These are phyloP conservation scores for Parafenestella ontariensis DNA, from an alignment of 2,329 filamentous ascomycete species.

Conservation along the genomic window DNA sequence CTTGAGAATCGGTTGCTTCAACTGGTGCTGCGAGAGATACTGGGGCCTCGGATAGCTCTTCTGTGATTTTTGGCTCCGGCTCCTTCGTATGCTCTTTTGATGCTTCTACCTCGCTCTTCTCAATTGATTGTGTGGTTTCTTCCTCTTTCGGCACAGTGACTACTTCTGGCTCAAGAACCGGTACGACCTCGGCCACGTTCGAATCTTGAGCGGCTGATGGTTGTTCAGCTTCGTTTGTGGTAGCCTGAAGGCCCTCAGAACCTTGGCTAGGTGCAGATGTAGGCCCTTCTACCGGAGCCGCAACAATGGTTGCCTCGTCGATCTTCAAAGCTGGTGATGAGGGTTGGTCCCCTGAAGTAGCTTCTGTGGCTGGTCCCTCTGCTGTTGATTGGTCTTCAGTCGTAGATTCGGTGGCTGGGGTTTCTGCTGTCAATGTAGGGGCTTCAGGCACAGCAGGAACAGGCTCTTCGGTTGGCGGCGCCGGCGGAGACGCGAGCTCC, in stretches of 20 bases:
- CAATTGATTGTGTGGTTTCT: slow-evolving; percentile 1
- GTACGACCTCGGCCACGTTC: slow-evolving; percentile 6
- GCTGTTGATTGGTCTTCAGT: slow-evolving; percentile 22
- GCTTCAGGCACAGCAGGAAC: slow-evolving; percentile 22
- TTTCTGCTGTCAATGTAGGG: slow-evolving; percentile 24
- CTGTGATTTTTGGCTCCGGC: slow-evolving; percentile 1
- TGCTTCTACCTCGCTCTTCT: background rate
- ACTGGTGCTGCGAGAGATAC: background rate
- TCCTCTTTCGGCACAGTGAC: slow-evolving; percentile 15
- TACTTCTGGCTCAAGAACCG: slow-evolving; percentile 9
- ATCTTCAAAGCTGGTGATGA: slow-evolving; percentile 1
- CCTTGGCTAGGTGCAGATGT: slow-evolving; percentile 21
- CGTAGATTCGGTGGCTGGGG: slow-evolving; percentile 22
- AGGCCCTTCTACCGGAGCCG: slow-evolving; percentile 23
- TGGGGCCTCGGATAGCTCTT: background rate
- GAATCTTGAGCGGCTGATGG: slow-evolving; percentile 10
- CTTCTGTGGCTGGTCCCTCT: slow-evolving; percentile 22
- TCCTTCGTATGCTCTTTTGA: background rate
- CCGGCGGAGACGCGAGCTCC: slow-evolving; percentile 35
- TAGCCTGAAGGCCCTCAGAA: slow-evolving; percentile 11
- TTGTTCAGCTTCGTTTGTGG: slow-evolving; percentile 5
- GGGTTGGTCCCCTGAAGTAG: background rate
- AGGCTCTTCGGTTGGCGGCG: slow-evolving; percentile 28
- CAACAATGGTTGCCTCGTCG: slow-evolving; percentile 24
- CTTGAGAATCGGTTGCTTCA: background rate